Evolutionary conservation across 2,329 filamentous ascomycete genomes (phyloP).

Genomic region (Ascocoryne sarcoides): DNA sequence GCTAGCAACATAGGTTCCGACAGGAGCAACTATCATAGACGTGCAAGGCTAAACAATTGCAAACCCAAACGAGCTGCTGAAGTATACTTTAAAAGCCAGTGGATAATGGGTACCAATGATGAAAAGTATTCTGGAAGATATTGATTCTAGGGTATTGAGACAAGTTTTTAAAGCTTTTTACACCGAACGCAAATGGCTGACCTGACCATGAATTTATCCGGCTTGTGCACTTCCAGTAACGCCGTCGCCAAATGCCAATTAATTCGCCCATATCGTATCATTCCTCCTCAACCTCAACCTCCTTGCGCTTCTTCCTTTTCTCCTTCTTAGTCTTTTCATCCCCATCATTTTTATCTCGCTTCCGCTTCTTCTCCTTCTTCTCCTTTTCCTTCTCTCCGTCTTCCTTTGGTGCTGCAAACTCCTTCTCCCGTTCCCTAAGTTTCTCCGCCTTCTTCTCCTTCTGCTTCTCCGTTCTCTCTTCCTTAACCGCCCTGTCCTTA

Average conservation of each 20-base stretch:
- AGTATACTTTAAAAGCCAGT: too few species aligned
- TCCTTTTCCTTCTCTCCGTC: slow-evolving; percentile 44
- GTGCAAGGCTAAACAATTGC: too few species aligned
- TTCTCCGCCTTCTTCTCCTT: slow-evolving; percentile 82
- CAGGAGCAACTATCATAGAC: too few species aligned
- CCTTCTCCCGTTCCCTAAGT: slow-evolving; percentile 73
- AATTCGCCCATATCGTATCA: slow-evolving; percentile 3
- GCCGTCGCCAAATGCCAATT: slow-evolving; percentile 14
- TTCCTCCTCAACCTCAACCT: slow-evolving; percentile 9
- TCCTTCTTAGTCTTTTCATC: slow-evolving; percentile 15
- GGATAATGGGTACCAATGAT: too few species aligned
- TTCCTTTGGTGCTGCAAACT: slow-evolving; percentile 83
- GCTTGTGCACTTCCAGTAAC: slow-evolving; percentile 8
- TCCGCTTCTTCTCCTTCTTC: slow-evolving; percentile 37
- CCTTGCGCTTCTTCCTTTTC: slow-evolving; percentile 14
- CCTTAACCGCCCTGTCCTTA: slow-evolving; percentile 73
- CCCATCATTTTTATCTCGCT: slow-evolving; percentile 16
- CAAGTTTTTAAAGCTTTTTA: too few species aligned
- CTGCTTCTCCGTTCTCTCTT: slow-evolving; percentile 77
- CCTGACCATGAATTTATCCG: too few species aligned
- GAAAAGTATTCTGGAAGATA: too few species aligned
- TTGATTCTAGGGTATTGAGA: too few species aligned
- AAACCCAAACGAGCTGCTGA: too few species aligned
- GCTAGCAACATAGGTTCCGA: too few species aligned
- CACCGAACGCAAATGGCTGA: too few species aligned